phyloP scores from a whole-genome alignment of 2,329 filamentous ascomycete genomes.

The Hymenoscyphus scutula region DNA sequence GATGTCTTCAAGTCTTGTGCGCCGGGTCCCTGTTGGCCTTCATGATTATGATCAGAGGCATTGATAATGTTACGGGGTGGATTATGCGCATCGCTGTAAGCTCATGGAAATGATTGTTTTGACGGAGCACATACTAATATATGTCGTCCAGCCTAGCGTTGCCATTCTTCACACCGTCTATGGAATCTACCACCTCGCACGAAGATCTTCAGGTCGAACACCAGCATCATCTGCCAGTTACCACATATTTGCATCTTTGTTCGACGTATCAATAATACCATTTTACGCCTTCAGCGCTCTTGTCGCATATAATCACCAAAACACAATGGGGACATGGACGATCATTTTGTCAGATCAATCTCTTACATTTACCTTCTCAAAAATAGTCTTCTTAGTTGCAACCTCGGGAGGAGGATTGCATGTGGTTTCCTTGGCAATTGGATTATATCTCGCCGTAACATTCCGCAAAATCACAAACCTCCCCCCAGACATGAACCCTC shows the following conservation, averaged over 20 bases:
- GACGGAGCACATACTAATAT: conserved; percentile 9
- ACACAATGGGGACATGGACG: conserved; percentile 51
- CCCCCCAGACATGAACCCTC: conserved; percentile 92
- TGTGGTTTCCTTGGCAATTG: conserved; percentile 65
- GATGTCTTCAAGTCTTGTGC: conserved; percentile 64
- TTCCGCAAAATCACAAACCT: conserved; percentile 80
- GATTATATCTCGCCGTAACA: conserved; percentile 70
- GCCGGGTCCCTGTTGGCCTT: conserved; percentile 71
- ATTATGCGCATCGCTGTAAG: conserved; percentile 74
- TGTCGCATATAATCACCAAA: conserved; percentile 40
- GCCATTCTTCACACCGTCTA: conserved; percentile 72
- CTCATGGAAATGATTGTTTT: conserved; percentile 14
- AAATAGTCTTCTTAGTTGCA: conserved; percentile 66
- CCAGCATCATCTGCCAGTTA: conserved; percentile 84
- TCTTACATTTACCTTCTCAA: conserved; percentile 58
- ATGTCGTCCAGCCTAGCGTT: conserved; percentile 63
- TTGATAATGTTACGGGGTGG: conserved; percentile 66
- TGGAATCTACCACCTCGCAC: conserved; percentile 74
- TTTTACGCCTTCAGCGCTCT: conserved; percentile 57
- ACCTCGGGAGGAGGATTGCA: conserved; percentile 66
- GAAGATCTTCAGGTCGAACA: conserved; percentile 67
- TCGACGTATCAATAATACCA: conserved; percentile 59
- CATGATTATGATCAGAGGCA: conserved; percentile 72
- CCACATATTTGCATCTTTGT: conserved; percentile 75
- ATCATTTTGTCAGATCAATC: conserved; percentile 61